A percentile compares a stretch with the other conserved stretches of the same genome.
These are phyloP conservation scores for Vitis rotundifolia DNA, from an alignment of 164 flowering plant genomes.

Conservation along the genomic window DNA sequence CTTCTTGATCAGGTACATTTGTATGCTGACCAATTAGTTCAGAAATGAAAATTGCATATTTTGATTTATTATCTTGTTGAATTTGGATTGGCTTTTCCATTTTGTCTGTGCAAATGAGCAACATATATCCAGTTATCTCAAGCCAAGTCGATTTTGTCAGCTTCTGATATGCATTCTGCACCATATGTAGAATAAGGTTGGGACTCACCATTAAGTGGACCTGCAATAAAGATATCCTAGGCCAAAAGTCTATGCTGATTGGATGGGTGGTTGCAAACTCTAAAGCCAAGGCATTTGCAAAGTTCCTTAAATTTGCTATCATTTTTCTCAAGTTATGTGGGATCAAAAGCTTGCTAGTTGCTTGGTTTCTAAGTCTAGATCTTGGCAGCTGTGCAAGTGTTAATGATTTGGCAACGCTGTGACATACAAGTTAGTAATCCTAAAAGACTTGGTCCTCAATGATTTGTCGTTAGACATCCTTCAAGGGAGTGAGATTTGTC, in stretches of 20 bases:
- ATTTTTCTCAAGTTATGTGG: too few species aligned
- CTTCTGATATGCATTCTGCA: neutral
- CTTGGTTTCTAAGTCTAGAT: too few species aligned
- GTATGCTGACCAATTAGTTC: neutral
- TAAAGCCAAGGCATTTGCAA: too few species aligned
- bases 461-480: too few species aligned
- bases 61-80: neutral
- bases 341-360: too few species aligned
- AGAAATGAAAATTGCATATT: neutral
- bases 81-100: neutral
- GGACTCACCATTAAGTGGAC: neutral
- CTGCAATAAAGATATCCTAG: neutral
- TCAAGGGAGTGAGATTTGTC: too few species aligned
- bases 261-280: too few species aligned
- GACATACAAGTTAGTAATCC: too few species aligned
- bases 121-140: neutral
- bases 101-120: neutral
- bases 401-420: too few species aligned
- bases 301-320: too few species aligned
- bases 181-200: neutral
- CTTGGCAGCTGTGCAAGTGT: too few species aligned
- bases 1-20: conserved; percentile 91
- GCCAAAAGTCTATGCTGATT: neutral
- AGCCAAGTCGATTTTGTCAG: neutral
- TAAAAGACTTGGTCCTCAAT: too few species aligned